Conservation (phyloP, 345 rosid species). For the Carallia brachiata region DNA sequence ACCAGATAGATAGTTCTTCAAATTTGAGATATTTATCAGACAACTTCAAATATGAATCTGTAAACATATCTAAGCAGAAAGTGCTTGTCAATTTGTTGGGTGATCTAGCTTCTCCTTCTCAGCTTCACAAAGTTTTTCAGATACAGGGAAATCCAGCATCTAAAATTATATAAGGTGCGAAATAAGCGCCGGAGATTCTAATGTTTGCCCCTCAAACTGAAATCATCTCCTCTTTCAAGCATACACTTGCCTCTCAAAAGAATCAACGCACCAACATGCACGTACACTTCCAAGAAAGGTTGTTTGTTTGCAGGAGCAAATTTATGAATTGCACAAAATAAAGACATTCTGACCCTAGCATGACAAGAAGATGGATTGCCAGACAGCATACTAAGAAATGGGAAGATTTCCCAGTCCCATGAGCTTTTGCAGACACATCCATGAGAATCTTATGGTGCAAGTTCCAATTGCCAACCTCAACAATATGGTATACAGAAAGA, state of each 20-base stretch:
- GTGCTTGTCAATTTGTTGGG: not conserved
- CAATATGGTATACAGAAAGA: not conserved
- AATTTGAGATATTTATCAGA: not conserved
- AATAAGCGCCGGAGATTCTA: too few relatives aligned
- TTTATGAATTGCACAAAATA: not conserved
- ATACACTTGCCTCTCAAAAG: too few relatives aligned
- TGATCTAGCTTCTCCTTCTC: not conserved
- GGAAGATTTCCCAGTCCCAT: not conserved
- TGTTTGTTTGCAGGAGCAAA: not conserved
- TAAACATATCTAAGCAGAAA: slow-evolving; percentile 2
- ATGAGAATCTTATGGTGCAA: not conserved
- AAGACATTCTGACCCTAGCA: not conserved
- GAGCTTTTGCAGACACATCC: not conserved
- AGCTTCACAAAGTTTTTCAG: not conserved
- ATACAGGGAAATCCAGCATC: too few relatives aligned
- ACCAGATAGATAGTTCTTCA: not conserved
- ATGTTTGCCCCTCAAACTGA: too few relatives aligned
- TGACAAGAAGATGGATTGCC: not conserved
- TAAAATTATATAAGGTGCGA: too few relatives aligned
- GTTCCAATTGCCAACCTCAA: not conserved
- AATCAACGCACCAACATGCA: too few relatives aligned
- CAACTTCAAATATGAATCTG: not conserved
- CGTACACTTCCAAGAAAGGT: too few relatives aligned
- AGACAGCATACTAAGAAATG: not conserved
- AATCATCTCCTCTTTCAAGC: too few relatives aligned